Evolutionary conservation across 306 rosid genomes (phyloP).

Genomic region (Hippophae tibetana): DNA sequence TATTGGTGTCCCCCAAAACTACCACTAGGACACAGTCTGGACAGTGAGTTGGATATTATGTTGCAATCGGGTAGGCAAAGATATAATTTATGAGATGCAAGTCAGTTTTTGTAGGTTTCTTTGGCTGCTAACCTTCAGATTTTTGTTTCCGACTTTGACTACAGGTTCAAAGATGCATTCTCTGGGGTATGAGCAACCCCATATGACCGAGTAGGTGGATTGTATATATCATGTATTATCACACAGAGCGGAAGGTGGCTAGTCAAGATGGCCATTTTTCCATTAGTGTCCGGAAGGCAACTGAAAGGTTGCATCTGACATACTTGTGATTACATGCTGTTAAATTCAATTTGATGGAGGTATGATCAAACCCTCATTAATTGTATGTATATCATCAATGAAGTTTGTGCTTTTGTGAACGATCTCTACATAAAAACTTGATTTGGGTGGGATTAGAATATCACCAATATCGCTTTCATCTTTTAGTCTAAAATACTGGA

Average conservation of each 20-base stretch:
- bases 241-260: conserved; percentile 23
- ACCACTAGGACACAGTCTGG: conserved; percentile 40
- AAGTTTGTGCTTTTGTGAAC: conserved; percentile 18
- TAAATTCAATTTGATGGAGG: conserved; percentile 35
- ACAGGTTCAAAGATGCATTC: conserved; percentile 21
- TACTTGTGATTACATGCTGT: conserved; percentile 19
- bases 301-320: conserved; percentile 17
- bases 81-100: conserved; percentile 14
- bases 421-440: conserved; percentile 6
- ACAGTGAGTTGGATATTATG: conserved; percentile 23
- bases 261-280: conserved; percentile 24
- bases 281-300: conserved; percentile 24
- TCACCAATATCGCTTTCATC: not conserved
- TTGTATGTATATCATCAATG: conserved; percentile 14
- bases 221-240: conserved; percentile 44
- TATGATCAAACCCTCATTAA: conserved; percentile 20
- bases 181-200: conserved; percentile 30
- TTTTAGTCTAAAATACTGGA: not conserved
- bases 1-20: conserved; percentile 60
- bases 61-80: conserved; percentile 16
- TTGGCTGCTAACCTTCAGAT: not conserved
- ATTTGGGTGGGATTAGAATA: conserved; percentile 9
- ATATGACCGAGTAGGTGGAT: conserved; percentile 24
- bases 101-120: conserved; percentile 21
- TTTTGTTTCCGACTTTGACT: conserved; percentile 6